Percentiles rank a stretch among this genome's conserved stretches.
phyloP scores from a whole-genome alignment of 768 basidiomycete genomes.

The Phylloporus sp. region DNA sequence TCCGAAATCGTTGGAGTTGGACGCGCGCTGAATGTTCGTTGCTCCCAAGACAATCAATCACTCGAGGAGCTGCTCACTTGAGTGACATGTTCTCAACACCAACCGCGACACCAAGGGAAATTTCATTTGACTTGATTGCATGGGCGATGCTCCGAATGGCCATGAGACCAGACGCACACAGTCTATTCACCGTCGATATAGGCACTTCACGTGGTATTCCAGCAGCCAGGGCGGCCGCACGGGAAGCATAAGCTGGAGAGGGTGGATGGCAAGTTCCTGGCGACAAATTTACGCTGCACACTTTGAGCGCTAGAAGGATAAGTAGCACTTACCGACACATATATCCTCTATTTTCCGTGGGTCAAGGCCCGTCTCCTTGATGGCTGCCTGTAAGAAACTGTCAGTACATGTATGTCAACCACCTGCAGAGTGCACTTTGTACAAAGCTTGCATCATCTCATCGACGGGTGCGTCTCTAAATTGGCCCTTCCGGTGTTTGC shows the following conservation, averaged over 20 bases:
- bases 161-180: slow-evolving; percentile 93
- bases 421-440: slow-evolving; percentile 51
- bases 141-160: slow-evolving; percentile 90
- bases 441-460: slow-evolving; percentile 76
- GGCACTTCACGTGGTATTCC: slow-evolving; percentile 85
- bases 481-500: slow-evolving; percentile 86
- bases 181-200: slow-evolving; percentile 86
- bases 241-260: slow-evolving; percentile 76
- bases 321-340: slow-evolving; percentile 66
- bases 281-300: not conserved
- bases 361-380: slow-evolving; percentile 63
- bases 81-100: slow-evolving; percentile 82
- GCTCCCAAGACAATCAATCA: not conserved
- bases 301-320: not conserved
- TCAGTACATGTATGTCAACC: not conserved
- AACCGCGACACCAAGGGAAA: slow-evolving; percentile 80
- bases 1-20: slow-evolving; percentile 68
- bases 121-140: slow-evolving; percentile 78
- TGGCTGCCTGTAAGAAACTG: slow-evolving; percentile 47
- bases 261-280: slow-evolving; percentile 81
- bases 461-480: slow-evolving; percentile 87
- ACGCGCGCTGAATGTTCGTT: slow-evolving; percentile 48
- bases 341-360: slow-evolving; percentile 77
- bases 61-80: slow-evolving; percentile 45
- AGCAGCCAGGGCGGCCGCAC: slow-evolving; percentile 83